These are phyloP conservation scores for Ogataea methylovora DNA, from an alignment of 805 yeast species.

Conservation along the genomic window DNA sequence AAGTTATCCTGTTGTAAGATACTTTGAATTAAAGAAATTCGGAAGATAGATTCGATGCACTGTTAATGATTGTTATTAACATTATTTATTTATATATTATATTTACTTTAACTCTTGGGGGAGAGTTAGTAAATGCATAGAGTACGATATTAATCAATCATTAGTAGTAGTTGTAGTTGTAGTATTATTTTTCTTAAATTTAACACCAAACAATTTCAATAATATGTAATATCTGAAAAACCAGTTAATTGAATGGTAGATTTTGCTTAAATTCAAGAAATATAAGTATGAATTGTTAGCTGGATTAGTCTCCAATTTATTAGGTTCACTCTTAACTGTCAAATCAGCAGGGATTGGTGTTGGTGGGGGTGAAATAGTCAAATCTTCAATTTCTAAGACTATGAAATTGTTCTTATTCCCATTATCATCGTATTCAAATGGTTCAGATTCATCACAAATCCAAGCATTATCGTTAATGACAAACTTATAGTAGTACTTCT, in stretches of 20 bases:
- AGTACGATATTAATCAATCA: neutral
- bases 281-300: neutral
- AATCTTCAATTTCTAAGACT: slow-evolving; percentile 1
- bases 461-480: slow-evolving; percentile 19
- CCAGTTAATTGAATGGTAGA: slow-evolving; percentile 13
- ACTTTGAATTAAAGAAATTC: slow-evolving; percentile 50
- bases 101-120: no score
- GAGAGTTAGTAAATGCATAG: neutral
- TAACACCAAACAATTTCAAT: neutral
- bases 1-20: slow-evolving; percentile 59
- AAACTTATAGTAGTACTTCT: slow-evolving; percentile 19
- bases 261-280: slow-evolving; percentile 2
- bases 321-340: neutral
- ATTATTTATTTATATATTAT: no score
- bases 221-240: slow-evolving; percentile 10
- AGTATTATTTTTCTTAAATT: neutral
- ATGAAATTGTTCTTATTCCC: slow-evolving; percentile 21
- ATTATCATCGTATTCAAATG: slow-evolving; percentile 14
- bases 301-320: no score
- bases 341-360: neutral
- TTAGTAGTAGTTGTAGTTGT: neutral
- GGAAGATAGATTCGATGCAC: slow-evolving; percentile 22
- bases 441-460: slow-evolving; percentile 16
- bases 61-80: neutral
- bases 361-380: no score